Percentiles rank a stretch among this genome's conserved stretches.
Conservation (phyloP, 805 yeast species). For the Ogataea chonburiensis region DNA sequence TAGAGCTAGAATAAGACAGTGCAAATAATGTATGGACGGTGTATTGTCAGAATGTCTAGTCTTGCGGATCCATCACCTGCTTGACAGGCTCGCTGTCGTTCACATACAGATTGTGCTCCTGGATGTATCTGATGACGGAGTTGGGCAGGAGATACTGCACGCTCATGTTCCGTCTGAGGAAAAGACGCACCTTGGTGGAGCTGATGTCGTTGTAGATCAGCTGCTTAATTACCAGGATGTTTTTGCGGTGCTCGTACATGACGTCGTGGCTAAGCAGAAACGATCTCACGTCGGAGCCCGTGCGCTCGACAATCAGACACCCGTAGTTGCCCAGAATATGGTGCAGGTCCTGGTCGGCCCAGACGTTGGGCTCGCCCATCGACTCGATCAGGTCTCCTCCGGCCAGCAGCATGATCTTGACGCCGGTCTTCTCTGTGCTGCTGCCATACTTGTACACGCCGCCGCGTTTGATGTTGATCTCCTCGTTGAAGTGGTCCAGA, state of each 20-base stretch:
- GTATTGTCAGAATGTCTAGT: too few species aligned
- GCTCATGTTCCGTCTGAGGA: constrained; percentile 92
- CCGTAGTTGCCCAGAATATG: constrained; percentile 96
- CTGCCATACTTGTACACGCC: constrained; percentile 69
- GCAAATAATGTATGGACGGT: too few species aligned
- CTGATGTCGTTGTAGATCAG: constrained; percentile 94
- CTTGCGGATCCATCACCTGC: constrained; percentile 56
- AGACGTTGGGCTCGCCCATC: constrained; percentile 99
- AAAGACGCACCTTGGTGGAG: constrained; percentile 90
- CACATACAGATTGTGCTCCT: constrained; percentile 82
- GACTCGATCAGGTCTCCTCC: constrained; percentile 98
- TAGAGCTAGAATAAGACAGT: constrained; percentile 19
- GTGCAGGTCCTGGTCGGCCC: constrained; percentile 95
- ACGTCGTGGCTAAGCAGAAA: constrained; percentile 91
- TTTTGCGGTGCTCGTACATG: constrained; percentile 94
- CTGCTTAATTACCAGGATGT: constrained; percentile 92
- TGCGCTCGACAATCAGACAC: constrained; percentile 92
- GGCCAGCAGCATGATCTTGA: constrained; percentile 91
- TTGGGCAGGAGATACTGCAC: constrained; percentile 94
- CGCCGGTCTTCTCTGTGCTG: constrained; percentile 57
- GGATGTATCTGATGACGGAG: constrained; percentile 90
- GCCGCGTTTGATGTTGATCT: constrained; percentile 84
- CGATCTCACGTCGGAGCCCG: constrained; percentile 93
- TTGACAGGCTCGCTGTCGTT: constrained; percentile 92
- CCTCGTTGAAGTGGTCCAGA: constrained; percentile 94